Conservation (phyloP, 495 filamentous ascomycete species). For the Symbiotaphrina buchneri region DNA sequence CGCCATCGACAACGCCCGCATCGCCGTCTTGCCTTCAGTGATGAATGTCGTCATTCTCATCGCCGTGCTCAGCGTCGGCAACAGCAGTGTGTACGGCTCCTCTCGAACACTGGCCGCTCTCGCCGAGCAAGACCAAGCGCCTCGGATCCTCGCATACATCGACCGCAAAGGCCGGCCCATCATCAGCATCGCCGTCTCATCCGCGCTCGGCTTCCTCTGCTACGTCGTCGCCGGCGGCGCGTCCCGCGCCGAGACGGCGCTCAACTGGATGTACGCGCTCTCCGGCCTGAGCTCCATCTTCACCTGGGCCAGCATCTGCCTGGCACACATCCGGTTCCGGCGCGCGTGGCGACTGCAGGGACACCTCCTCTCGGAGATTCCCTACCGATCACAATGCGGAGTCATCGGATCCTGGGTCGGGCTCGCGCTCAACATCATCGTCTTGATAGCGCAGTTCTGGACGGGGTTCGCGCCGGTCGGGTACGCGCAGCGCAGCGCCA, state of each 20-base stretch:
- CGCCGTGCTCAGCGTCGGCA: constrained; percentile 29
- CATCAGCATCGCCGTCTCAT: constrained; percentile 18
- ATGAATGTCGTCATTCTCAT: constrained; percentile 42
- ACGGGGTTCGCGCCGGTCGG: constrained; percentile 8
- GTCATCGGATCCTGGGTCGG: constrained; percentile 46
- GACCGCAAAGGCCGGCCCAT: constrained; percentile 36
- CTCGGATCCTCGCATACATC: constrained; percentile 32
- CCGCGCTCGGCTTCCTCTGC: constrained; percentile 27
- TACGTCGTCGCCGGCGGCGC: constrained; percentile 29
- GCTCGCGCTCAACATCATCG: constrained; percentile 32
- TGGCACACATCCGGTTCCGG: constrained; percentile 36
- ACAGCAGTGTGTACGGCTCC: constrained; percentile 12
- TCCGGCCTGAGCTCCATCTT: constrained; percentile 31
- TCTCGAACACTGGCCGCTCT: constrained; percentile 14
- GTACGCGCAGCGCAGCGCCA: constrained; percentile 22
- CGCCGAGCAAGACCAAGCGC: constrained; percentile 17
- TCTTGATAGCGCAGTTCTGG: constrained; percentile 40
- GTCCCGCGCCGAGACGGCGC: constrained; percentile 21
- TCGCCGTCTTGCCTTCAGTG: constrained; percentile 49
- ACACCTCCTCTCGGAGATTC: constrained; percentile 44
- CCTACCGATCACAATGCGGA: constrained; percentile 41
- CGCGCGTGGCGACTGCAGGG: constrained; percentile 39
- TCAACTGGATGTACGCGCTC: constrained; percentile 34
- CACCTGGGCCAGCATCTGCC: constrained; percentile 30
- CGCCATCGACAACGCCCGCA: constrained; percentile 60